phyloP scores from a whole-genome alignment of 257 asterid species.

The Ligustrum vulgare region DNA sequence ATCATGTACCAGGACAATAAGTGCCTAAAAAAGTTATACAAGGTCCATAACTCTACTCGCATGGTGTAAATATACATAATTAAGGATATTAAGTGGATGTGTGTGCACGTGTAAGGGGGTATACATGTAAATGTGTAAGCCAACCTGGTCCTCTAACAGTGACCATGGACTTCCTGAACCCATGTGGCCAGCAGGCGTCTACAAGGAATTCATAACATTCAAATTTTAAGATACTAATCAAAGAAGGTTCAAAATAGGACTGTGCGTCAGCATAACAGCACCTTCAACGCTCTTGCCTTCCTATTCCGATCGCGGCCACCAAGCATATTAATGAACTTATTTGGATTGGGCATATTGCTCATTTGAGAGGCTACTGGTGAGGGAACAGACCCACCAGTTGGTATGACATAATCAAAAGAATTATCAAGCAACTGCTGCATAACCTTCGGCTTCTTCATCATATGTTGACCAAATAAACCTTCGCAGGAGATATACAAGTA shows the following conservation, averaged over 20 bases:
- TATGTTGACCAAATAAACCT: constrained; percentile 80
- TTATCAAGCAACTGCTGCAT: constrained; percentile 66
- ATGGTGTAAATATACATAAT: neutral
- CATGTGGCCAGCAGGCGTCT: constrained; percentile 68
- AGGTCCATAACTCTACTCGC: constrained; percentile 17
- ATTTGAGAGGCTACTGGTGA: constrained; percentile 88
- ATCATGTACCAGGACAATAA: constrained; percentile 94
- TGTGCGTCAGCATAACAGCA: constrained; percentile 29
- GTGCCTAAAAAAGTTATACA: constrained; percentile 56
- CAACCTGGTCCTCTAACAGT: constrained; percentile 89
- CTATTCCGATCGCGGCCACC: constrained; percentile 85
- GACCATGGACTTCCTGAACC: constrained; percentile 87
- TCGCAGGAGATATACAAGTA: constrained; percentile 31
- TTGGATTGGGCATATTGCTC: constrained; percentile 82
- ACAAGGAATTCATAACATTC: constrained; percentile 36
- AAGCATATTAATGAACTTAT: constrained; percentile 67
- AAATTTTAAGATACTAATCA: constrained; percentile 24
- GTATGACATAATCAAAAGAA: constrained; percentile 62
- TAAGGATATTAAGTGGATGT: neutral
- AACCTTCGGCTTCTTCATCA: constrained; percentile 72
- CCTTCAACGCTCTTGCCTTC: constrained; percentile 76
- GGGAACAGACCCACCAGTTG: constrained; percentile 65
- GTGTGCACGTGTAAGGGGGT: constrained; percentile 1
- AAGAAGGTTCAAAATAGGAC: constrained; percentile 6
- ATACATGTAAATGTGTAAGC: constrained; percentile 20